These are phyloP conservation scores for Rhamnella rubrinervis DNA, from an alignment of 331 rosid genomes.

Conservation along the genomic window DNA sequence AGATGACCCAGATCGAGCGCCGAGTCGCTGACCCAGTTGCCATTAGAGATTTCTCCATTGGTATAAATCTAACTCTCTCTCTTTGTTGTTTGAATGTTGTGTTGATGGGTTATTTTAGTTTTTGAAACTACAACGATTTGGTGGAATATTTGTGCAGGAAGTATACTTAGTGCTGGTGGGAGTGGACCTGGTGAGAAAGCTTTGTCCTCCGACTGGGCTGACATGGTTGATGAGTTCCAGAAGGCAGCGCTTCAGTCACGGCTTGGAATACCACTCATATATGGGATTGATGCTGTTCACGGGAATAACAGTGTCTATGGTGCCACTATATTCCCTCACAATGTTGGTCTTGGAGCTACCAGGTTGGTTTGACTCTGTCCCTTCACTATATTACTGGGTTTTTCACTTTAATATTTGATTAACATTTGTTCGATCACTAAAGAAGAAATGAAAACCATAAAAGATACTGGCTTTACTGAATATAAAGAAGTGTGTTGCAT, in stretches of 20 bases:
- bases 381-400: background rate
- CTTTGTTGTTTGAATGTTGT: background rate
- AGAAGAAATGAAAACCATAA: too few species aligned
- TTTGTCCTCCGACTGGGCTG: slow-evolving; percentile 74
- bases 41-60: slow-evolving; percentile 53
- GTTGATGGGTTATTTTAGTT: background rate
- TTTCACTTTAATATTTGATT: background rate
- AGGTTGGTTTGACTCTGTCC: slow-evolving; percentile 44
- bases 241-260: slow-evolving; percentile 56
- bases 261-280: slow-evolving; percentile 75
- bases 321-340: slow-evolving; percentile 86
- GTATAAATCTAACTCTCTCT: slow-evolving; percentile 27
- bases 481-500: too few species aligned
- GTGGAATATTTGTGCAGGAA: slow-evolving; percentile 43
- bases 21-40: slow-evolving; percentile 47
- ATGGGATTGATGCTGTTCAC: slow-evolving; percentile 89
- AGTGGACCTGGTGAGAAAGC: slow-evolving; percentile 69
- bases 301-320: slow-evolving; percentile 71
- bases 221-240: slow-evolving; percentile 78
- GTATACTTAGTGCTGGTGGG: slow-evolving; percentile 70
- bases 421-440: background rate
- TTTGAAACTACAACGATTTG: background rate
- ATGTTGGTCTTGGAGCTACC: slow-evolving; percentile 83
- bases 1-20: slow-evolving; percentile 85
- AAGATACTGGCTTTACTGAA: too few species aligned